phyloP scores from a whole-genome alignment of 768 basidiomycete genomes.

The Termitomyces bulborhizus region DNA sequence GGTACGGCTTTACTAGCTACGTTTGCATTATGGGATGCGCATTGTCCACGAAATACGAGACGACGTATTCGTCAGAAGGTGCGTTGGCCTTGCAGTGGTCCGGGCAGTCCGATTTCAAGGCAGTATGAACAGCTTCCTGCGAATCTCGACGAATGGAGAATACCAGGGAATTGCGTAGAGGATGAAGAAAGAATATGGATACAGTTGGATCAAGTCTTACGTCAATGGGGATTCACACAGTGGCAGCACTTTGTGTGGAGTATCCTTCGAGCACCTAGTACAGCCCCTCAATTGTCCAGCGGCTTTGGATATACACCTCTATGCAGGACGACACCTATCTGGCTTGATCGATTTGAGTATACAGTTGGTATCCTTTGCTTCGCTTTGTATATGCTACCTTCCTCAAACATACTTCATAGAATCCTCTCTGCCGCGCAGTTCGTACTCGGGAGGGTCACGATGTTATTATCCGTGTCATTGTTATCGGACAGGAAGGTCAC shows the following conservation, averaged over 20 bases:
- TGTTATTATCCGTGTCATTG: constrained; percentile 11
- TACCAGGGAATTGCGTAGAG: not conserved
- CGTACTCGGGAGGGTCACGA: constrained; percentile 15
- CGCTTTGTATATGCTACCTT: not conserved
- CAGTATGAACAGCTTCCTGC: not conserved
- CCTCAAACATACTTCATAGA: not conserved
- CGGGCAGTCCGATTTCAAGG: not conserved
- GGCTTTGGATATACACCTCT: not conserved
- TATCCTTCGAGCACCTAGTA: not conserved
- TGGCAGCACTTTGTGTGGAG: not conserved
- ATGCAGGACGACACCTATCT: not conserved
- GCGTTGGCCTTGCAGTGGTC: not conserved
- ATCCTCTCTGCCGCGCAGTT: constrained; percentile 5
- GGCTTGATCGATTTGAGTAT: not conserved
- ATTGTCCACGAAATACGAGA: not conserved
- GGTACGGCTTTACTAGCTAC: not conserved
- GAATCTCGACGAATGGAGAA: not conserved
- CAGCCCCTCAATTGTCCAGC: not conserved
- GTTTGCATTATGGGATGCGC: not conserved
- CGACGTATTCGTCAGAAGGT: not conserved
- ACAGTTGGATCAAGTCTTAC: not conserved
- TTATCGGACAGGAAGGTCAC: constrained; percentile 15
- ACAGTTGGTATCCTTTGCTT: not conserved
- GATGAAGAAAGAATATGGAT: not conserved
- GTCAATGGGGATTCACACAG: not conserved